A percentile compares a stretch with the other conserved stretches of the same genome.
These are phyloP conservation scores for Chamaecyparis obtusa DNA, from an alignment of 75 land plant species.

Conservation along the genomic window DNA sequence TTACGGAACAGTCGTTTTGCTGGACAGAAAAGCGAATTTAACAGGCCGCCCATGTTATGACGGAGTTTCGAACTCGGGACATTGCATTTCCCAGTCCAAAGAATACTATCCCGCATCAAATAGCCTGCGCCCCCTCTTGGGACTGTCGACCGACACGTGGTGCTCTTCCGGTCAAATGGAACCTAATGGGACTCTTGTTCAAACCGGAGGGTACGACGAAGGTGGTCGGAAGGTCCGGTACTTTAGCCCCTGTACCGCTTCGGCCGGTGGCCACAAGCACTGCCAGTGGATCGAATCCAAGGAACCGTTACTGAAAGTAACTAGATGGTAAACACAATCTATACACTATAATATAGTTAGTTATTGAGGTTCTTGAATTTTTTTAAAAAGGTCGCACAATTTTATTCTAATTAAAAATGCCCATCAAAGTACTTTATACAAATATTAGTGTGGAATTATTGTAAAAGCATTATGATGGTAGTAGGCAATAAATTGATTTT, in stretches of 20 bases:
- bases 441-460: too few relatives aligned
- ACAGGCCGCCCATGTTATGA: conserved; percentile 10
- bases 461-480: too few relatives aligned
- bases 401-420: too few relatives aligned
- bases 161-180: conserved; percentile 1
- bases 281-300: conserved; percentile 30
- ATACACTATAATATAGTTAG: too few relatives aligned
- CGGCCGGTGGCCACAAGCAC: not conserved
- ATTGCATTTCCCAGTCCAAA: conserved; percentile 5
- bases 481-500: too few relatives aligned
- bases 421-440: too few relatives aligned
- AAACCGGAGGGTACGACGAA: not conserved
- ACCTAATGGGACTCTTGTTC: not conserved
- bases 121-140: not conserved
- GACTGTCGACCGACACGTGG: not conserved
- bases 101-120: not conserved
- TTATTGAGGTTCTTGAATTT: too few relatives aligned
- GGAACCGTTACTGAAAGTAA: not conserved
- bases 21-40: conserved; percentile 16
- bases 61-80: conserved; percentile 17
- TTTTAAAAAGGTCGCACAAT: too few relatives aligned
- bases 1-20: conserved; percentile 17
- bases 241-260: not conserved
- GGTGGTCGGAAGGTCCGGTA: not conserved
- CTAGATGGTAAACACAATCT: conserved; percentile 17